Evolutionary conservation across 345 rosid species (phyloP).

Genomic region (Microcos paniculata): DNA sequence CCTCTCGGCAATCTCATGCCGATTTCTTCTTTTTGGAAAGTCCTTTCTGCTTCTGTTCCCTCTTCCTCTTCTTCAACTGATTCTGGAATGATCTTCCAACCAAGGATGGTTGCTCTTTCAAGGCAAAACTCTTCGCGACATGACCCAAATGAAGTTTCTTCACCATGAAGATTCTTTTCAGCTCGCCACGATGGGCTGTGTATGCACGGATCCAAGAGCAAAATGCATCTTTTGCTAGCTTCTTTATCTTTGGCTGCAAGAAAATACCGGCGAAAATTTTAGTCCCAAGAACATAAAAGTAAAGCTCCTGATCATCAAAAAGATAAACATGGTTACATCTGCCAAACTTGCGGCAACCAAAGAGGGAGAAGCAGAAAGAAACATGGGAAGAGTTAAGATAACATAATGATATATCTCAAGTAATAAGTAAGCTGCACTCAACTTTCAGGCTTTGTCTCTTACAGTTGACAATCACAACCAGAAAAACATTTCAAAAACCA

Average conservation of each 20-base stretch:
- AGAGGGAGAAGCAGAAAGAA: not conserved
- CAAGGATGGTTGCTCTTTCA: conserved; percentile 87
- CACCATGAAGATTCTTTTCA: conserved; percentile 76
- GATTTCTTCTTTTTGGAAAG: too few species aligned
- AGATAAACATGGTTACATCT: not conserved
- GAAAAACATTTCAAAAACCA: not conserved
- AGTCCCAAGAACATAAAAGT: conserved; percentile 8
- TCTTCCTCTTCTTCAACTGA: conserved; percentile 78
- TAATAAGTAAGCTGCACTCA: not conserved
- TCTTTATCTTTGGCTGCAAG: conserved; percentile 64
- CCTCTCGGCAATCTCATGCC: too few species aligned
- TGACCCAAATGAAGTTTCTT: conserved; percentile 97
- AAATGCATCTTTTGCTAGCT: conserved; percentile 74
- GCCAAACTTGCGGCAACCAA: too few species aligned
- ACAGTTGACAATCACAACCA: not conserved
- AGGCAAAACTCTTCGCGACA: conserved; percentile 93
- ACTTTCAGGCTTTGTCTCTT: not conserved
- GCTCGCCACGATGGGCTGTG: conserved; percentile 88
- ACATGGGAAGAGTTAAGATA: not conserved
- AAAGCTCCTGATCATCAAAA: conserved; percentile 1
- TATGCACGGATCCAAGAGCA: conserved; percentile 94
- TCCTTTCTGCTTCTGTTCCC: conserved; percentile 57
- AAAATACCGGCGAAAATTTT: conserved; percentile 13
- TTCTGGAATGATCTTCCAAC: conserved; percentile 68
- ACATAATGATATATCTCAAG: not conserved